Evolutionary conservation across 2,329 filamentous ascomycete genomes (phyloP), one percentile per base, ranked within the genome.

Genomic region (Arthrobotrys sphaeroides): DNA sequence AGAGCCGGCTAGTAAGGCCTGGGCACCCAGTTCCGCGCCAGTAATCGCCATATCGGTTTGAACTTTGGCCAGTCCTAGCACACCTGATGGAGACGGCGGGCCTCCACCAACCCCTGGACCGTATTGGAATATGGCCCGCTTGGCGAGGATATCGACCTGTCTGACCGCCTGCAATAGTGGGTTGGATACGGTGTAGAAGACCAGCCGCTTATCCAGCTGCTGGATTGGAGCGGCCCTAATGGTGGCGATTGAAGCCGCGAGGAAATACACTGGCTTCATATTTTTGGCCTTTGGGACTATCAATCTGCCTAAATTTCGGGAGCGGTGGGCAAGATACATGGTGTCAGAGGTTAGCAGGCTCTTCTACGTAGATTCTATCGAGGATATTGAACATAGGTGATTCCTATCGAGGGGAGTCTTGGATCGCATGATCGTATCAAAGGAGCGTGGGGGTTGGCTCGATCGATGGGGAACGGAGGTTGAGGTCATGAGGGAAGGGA

Each of bases 21-120:
- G 36, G 7, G 49, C 55, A 10, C 38, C 40, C 20, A 75, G 45
- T 31, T 75, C 72, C 1, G 16, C n/a, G 16, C 59, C 28, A 1
- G 55, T 51, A 40, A 75, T 51, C 13, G 20, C 12, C 5, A 22
- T 51, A 13, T 75, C 72, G 4, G 16, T 45, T 5, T 49, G 57
- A 9, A 75, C 62, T 10, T 38, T 20, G 2, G 57, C 18, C 1
- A 33, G 5, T 10, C 72, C 72, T 12, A 60, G 33, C 2, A 45
- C 16, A 12, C 72, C 72, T 42, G 26, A 10, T 13, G 72, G 72
- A 2, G 72, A 75, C 51, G 33, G 47, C 16, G 64, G 64, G 2
- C 72, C 72, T 3, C 72, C 72, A n/a, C 64, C 72, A 59, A 67
- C 65, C 0, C 64, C 64, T 6, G 47, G 10, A 1, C 45, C 72